Evolutionary conservation across 2,329 filamentous ascomycete species (phyloP).

Genomic region (Uncinocarpus reesii): DNA sequence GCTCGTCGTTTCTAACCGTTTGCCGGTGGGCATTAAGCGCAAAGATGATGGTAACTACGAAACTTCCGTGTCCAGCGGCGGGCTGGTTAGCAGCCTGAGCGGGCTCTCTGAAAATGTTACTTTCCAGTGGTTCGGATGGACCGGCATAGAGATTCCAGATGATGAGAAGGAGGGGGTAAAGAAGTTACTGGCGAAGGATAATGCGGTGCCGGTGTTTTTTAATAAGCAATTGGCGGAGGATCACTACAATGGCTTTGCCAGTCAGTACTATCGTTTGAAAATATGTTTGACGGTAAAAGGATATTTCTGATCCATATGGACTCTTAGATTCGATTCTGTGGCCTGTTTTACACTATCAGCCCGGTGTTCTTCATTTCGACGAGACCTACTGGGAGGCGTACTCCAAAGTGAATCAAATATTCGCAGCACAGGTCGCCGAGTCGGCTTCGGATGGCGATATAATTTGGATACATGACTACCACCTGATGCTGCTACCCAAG

Average conservation of each 20-base stretch:
- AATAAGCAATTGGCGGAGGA: constrained; percentile 76
- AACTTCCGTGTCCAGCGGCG: constrained; percentile 84
- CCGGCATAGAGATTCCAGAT: constrained; percentile 75
- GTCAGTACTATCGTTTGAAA: constrained; percentile 41
- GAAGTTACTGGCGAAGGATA: constrained; percentile 64
- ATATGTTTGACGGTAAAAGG: background rate
- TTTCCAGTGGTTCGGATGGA: constrained; percentile 97
- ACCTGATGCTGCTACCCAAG: constrained; percentile 78
- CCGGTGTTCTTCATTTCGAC: constrained; percentile 86
- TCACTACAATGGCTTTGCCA: constrained; percentile 95
- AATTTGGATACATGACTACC: constrained; percentile 87
- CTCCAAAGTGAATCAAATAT: constrained; percentile 81
- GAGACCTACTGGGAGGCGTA: constrained; percentile 89
- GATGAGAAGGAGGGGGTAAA: constrained; percentile 60
- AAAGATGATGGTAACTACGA: constrained; percentile 71
- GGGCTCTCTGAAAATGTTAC: constrained; percentile 78
- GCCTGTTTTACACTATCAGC: constrained; percentile 95
- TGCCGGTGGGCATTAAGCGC: constrained; percentile 85
- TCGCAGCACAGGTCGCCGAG: constrained; percentile 77
- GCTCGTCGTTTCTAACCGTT: constrained; percentile 76
- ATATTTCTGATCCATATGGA: background rate
- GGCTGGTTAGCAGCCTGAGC: constrained; percentile 78
- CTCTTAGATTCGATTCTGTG: constrained; percentile 76
- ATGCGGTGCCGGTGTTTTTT: constrained; percentile 76
- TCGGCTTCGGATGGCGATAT: constrained; percentile 88